Evolutionary conservation across 2,329 filamentous ascomycete genomes (phyloP).

Genomic region (Verticillium zaregamsianum): DNA sequence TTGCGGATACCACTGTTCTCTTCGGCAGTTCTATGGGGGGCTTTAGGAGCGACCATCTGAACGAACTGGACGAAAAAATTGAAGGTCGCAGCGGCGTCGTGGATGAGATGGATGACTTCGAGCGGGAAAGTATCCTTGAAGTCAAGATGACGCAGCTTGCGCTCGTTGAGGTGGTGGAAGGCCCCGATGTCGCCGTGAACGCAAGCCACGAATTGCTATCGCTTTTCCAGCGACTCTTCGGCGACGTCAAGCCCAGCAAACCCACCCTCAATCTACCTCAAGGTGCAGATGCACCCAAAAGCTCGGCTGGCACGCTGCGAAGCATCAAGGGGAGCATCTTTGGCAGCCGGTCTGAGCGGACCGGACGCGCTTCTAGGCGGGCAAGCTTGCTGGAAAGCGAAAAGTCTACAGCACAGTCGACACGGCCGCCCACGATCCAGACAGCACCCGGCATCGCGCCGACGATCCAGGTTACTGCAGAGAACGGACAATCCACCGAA

Average conservation of each 20-base stretch:
- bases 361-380: constrained; percentile 20
- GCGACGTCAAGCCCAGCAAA: constrained; percentile 30
- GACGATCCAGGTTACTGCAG: constrained; percentile 72
- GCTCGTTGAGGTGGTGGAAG: constrained; percentile 78
- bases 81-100: constrained; percentile 48
- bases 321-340: constrained; percentile 76
- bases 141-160: constrained; percentile 93
- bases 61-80: constrained; percentile 34
- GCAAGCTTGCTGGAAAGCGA: constrained; percentile 30
- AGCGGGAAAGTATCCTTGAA: constrained; percentile 86
- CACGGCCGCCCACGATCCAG: constrained; percentile 35
- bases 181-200: constrained; percentile 81
- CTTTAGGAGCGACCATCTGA: constrained; percentile 65
- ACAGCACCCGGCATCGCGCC: constrained; percentile 49
- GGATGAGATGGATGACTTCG: constrained; percentile 75
- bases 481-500: constrained; percentile 43
- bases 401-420: constrained; percentile 25
- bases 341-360: constrained; percentile 42
- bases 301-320: constrained; percentile 64
- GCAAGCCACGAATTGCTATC: constrained; percentile 79
- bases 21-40: constrained; percentile 58
- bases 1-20: constrained; percentile 65
- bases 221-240: constrained; percentile 79
- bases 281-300: constrained; percentile 58
- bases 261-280: constrained; percentile 20